Conservation (phyloP, 1,284 basidiomycete species). For the Chondrostereum purpureum region DNA sequence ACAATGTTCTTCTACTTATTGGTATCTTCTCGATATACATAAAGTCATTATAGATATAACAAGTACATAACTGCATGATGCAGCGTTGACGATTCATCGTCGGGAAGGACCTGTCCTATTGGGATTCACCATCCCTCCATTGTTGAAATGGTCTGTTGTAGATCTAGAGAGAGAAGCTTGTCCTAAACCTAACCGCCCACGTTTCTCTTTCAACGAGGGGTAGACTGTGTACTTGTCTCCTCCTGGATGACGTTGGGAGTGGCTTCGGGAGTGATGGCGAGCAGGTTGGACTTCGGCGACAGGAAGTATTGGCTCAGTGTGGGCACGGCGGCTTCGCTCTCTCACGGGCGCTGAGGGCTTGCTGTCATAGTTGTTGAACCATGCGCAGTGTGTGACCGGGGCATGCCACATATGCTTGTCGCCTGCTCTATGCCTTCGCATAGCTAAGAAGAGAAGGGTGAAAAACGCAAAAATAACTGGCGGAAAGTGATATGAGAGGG, state of each 20-base stretch:
- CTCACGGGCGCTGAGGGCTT: slow-evolving; percentile 7
- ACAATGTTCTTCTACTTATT: too few relatives aligned
- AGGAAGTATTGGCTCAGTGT: slow-evolving; percentile 8
- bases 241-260: slow-evolving; percentile 12
- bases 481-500: slow-evolving; percentile 16
- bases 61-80: too few relatives aligned
- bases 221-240: slow-evolving; percentile 7
- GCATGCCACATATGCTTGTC: slow-evolving; percentile 68
- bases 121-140: slow-evolving; percentile 39
- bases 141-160: slow-evolving; percentile 34
- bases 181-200: slow-evolving; percentile 13
- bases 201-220: slow-evolving; percentile 9
- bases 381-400: slow-evolving; percentile 65
- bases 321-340: slow-evolving; percentile 6
- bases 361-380: slow-evolving; percentile 51
- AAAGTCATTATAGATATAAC: slow-evolving; percentile 11
- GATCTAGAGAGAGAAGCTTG: slow-evolving; percentile 28
- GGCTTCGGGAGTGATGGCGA: slow-evolving; percentile 16
- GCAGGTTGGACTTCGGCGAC: slow-evolving; percentile 6
- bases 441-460: slow-evolving; percentile 54
- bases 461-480: slow-evolving; percentile 59
- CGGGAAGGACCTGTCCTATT: slow-evolving; percentile 18
- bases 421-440: slow-evolving; percentile 58
- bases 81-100: too few relatives aligned
- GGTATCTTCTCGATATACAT: slow-evolving; percentile 7